These are phyloP conservation scores for Thozetella sp. DNA, from an alignment of 495 filamentous ascomycete genomes.

Conservation along the genomic window DNA sequence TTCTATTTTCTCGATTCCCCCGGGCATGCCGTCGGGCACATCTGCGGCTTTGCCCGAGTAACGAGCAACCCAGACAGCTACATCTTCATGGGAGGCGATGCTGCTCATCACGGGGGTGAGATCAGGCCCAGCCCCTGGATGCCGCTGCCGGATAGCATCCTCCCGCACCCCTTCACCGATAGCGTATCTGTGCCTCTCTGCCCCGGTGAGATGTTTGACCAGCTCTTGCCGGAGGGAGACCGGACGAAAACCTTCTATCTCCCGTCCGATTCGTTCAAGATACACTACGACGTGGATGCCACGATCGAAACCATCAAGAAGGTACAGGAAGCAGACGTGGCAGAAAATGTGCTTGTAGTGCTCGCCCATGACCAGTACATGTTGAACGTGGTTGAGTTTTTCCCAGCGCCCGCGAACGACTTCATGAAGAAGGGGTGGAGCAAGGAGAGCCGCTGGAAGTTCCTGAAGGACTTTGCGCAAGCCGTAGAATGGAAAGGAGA, in stretches of 20 bases:
- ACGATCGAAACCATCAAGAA: constrained; percentile 38
- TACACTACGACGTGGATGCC: constrained; percentile 24
- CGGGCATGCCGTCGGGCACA: constrained; percentile 59
- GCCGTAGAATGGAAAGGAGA: constrained; percentile 26
- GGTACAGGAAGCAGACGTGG: constrained; percentile 49
- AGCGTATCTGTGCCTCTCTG: constrained; percentile 21
- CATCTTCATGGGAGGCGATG: constrained; percentile 58
- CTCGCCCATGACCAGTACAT: constrained; percentile 56
- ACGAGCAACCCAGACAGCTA: constrained; percentile 47
- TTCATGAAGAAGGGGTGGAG: constrained; percentile 55
- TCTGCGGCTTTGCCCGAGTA: constrained; percentile 56
- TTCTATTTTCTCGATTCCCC: constrained; percentile 60
- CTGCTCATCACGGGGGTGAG: constrained; percentile 52
- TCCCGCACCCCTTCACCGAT: constrained; percentile 36
- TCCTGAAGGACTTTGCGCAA: constrained; percentile 54
- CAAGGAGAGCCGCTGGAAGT: constrained; percentile 51
- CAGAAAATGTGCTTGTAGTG: constrained; percentile 50
- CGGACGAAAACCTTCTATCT: constrained; percentile 35
- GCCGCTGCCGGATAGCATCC: constrained; percentile 45
- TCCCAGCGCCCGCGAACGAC: constrained; percentile 48
- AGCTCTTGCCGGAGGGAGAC: constrained; percentile 22
- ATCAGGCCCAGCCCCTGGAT: constrained; percentile 52
- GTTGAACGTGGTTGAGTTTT: constrained; percentile 47
- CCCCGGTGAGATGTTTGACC: constrained; percentile 40
- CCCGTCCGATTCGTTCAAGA: constrained; percentile 8